These are phyloP conservation scores for Pisolithus albus DNA, from an alignment of 768 basidiomycete genomes.

Conservation along the genomic window DNA sequence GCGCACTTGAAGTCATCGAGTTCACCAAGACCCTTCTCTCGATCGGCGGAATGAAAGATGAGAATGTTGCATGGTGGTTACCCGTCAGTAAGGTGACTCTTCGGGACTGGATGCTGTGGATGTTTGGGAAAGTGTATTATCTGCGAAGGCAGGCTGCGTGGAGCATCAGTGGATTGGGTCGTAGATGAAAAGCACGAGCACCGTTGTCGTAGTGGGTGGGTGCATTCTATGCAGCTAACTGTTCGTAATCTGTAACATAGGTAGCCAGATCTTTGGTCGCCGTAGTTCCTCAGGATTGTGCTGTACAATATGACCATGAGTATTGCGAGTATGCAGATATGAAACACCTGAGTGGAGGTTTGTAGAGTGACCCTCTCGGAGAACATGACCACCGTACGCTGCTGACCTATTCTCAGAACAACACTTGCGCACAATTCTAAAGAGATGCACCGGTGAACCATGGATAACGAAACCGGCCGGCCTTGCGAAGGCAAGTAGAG, in stretches of 20 bases:
- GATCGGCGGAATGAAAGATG: conserved; percentile 19
- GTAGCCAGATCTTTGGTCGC: no score
- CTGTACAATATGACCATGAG: background rate
- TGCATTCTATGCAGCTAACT: no score
- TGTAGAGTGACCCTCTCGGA: no score
- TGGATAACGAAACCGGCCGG: no score
- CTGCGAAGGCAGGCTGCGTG: conserved; percentile 15
- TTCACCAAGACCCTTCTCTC: conserved; percentile 32
- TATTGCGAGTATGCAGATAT: background rate
- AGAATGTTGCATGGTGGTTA: conserved; percentile 16
- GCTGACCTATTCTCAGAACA: no score
- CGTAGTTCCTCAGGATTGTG: background rate
- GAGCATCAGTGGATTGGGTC: conserved; percentile 23
- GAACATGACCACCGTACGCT: no score
- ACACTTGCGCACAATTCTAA: no score
- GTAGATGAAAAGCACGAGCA: conserved; percentile 7
- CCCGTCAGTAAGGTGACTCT: conserved; percentile 22
- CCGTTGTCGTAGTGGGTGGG: no score
- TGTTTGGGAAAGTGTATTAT: conserved; percentile 13
- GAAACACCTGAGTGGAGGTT: no score
- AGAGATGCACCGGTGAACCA: no score
- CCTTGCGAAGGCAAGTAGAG: no score
- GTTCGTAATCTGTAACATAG: no score
- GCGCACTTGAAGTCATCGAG: conserved; percentile 38
- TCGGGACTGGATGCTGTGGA: conserved; percentile 22